Evolutionary conservation across 2,329 filamentous ascomycete genomes (phyloP).

Genomic region (Dothidotthia symphoricarpi): DNA sequence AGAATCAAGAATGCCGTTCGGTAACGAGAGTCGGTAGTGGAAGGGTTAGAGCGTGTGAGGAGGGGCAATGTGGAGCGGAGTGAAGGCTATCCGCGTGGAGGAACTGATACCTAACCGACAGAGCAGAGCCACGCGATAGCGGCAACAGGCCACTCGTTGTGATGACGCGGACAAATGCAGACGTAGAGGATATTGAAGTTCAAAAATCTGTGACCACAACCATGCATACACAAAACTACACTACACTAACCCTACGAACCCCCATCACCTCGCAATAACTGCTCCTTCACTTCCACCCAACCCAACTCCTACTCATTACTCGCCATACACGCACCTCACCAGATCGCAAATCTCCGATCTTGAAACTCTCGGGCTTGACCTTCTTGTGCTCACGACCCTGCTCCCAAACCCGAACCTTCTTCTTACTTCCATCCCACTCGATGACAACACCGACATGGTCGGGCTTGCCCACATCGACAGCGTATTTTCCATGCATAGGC

Average conservation of each 20-base stretch:
- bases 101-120: no score
- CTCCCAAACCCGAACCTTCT: conserved; percentile 94
- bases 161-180: no score
- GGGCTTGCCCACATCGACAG: conserved; percentile 79
- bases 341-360: conserved; percentile 84
- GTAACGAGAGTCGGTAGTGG: no score
- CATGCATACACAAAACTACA: no score
- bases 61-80: no score
- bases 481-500: conserved; percentile 93
- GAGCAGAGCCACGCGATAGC: no score
- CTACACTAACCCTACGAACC: background rate
- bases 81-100: no score
- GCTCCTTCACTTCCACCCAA: conserved; percentile 64
- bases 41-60: no score
- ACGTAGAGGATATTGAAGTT: no score
- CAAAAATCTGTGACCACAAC: no score
- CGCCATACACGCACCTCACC: conserved; percentile 98
- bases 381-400: conserved; percentile 93
- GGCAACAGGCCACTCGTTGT: no score
- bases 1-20: no score
- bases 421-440: conserved; percentile 98
- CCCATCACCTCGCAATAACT: background rate
- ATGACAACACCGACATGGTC: conserved; percentile 87
- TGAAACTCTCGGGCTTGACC: conserved; percentile 90
- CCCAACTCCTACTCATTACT: conserved; percentile 87